Base-by-base conservation (phyloP, 78 protist species). In the Thecamonas trahens region DNA sequence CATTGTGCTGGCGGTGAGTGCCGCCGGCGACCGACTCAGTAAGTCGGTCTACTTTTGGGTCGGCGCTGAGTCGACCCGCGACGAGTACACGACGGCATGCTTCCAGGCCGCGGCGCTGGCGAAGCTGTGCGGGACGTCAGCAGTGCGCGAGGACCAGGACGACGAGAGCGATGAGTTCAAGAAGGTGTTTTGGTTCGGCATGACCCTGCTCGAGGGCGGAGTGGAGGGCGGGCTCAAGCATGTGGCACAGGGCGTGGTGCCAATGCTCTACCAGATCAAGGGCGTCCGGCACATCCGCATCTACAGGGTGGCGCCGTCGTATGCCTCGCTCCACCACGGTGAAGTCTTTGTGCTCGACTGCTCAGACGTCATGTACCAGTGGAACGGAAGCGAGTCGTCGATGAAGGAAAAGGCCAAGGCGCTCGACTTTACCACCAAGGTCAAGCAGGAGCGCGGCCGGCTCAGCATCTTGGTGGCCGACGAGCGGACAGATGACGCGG, bases 331-430 rank as follows among this genome's bases (percentile, higher is more conserved):
- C 39, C 80, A 85, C 83, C 26, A 64, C 35, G 90, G 90, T 34
- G 90, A 85, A 61, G 79, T 70, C 29, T 85, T 80, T 47, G 20
- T 85, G n/a, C 86, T 85, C 61, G 86, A 75, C 29, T 0, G 3
- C 22, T 74, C 50, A 1, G 34, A 9, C 3, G 15, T 0, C 24
- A 32, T 85, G 34, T 63, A 14, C 52, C 80, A 75, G 61, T 80
- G 85, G 85, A 65, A 73, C 70, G 87, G 87, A 53, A 22, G 2
- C 44, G 67, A 39, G 22, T 9, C 76, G n/a, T 34, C 32, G 29
- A 3, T 31, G 8, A 0, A 29, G 11, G 93, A 88, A 72, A 2
- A 26, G 22, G 49, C 69, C 38, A 73, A 75, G 62, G 89, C 73
- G 22, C 17, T 52, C 28, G 85, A 83, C 29, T 44, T 88, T 29